phyloP scores from a whole-genome alignment of 2,329 filamentous ascomycete species.

The Aspergillus japonicus region DNA sequence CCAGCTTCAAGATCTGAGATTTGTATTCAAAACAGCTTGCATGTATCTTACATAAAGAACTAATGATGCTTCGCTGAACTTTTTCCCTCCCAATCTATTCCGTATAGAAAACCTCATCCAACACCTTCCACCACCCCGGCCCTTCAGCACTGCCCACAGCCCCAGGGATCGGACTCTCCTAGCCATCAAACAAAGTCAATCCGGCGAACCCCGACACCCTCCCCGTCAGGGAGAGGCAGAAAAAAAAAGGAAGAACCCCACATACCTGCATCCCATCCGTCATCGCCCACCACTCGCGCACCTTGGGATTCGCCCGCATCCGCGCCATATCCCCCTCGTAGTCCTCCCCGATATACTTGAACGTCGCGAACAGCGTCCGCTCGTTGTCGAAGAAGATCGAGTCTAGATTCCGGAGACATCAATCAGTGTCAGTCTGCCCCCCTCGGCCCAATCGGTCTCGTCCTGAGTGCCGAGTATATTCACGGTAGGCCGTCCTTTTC shows the following conservation, averaged over 20 bases:
- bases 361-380: constrained; percentile 68
- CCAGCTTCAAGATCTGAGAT: neutral
- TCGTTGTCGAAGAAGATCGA: constrained; percentile 70
- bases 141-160: constrained; percentile 35
- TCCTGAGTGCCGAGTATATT: too few species aligned
- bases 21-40: neutral
- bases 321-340: constrained; percentile 72
- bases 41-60: neutral
- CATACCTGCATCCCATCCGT: constrained; percentile 70
- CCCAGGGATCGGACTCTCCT: constrained; percentile 35
- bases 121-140: constrained; percentile 37
- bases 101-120: constrained; percentile 38
- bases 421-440: neutral
- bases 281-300: constrained; percentile 78
- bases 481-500: too few species aligned
- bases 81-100: constrained; percentile 17
- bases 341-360: constrained; percentile 75
- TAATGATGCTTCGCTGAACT: neutral
- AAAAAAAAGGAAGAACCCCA: neutral
- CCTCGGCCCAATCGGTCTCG: too few species aligned
- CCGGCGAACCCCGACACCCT: neutral
- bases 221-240: neutral
- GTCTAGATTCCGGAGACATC: constrained; percentile 49
- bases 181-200: constrained; percentile 6
- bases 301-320: constrained; percentile 70